Conservation (phyloP, 208 protist genomes). For the Borovskyia barvae region DNA sequence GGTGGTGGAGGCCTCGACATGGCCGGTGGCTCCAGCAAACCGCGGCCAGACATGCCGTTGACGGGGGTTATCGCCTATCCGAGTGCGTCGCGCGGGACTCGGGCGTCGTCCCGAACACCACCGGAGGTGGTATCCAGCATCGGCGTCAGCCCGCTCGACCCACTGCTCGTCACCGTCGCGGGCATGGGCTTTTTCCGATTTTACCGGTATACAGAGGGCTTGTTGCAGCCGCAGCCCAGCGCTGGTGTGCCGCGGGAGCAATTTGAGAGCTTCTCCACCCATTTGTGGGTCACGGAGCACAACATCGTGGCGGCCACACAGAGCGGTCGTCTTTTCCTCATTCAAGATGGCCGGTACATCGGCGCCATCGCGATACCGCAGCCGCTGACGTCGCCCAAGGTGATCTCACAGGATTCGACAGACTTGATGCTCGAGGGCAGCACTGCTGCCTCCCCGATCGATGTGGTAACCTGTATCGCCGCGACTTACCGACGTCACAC, state of each 20-base stretch:
- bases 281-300: constrained; percentile 86
- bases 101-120: background rate
- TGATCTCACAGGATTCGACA: background rate
- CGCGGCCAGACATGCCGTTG: background rate
- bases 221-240: constrained; percentile 68
- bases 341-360: constrained; percentile 71
- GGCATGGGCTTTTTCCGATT: constrained; percentile 91
- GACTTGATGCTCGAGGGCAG: background rate
- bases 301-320: constrained; percentile 88
- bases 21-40: background rate
- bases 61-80: background rate
- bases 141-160: constrained; percentile 86
- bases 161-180: constrained; percentile 84
- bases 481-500: constrained; percentile 16
- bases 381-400: background rate
- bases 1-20: background rate
- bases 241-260: constrained; percentile 52
- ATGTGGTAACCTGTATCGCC: constrained; percentile 44
- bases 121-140: constrained; percentile 59
- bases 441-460: background rate
- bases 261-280: constrained; percentile 84
- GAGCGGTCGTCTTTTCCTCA: constrained; percentile 76
- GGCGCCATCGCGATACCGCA: constrained; percentile 34
- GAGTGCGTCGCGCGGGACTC: background rate
- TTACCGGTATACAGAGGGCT: constrained; percentile 88